These are phyloP conservation scores for Xylaria venustula DNA, from an alignment of 495 filamentous ascomycete species.

Conservation along the genomic window DNA sequence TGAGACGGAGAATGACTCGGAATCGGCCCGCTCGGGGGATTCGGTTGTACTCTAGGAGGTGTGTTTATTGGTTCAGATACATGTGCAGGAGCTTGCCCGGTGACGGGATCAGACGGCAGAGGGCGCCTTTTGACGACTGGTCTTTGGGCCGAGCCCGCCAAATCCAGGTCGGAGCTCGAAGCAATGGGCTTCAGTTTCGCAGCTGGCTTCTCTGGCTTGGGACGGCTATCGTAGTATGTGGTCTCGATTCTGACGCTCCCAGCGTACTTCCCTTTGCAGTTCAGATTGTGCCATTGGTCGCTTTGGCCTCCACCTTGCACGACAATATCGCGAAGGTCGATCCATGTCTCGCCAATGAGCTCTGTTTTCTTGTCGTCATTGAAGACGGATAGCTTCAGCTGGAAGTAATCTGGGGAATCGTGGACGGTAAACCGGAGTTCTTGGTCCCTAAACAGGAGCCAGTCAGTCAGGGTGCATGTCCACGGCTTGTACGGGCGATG, in stretches of 20 bases:
- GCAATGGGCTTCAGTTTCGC: constrained; percentile 47
- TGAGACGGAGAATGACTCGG: constrained; percentile 44
- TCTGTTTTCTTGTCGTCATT: constrained; percentile 98
- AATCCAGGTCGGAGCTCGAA: constrained; percentile 36
- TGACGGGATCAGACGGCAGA: constrained; percentile 69
- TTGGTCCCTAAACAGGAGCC: constrained; percentile 70
- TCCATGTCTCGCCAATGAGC: constrained; percentile 88
- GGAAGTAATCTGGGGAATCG: constrained; percentile 92
- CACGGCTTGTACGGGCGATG: too few species aligned
- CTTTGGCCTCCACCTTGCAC: constrained; percentile 85
- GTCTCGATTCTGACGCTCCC: constrained; percentile 93
- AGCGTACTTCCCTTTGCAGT: constrained; percentile 88
- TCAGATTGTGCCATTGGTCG: constrained; percentile 86
- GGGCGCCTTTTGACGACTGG: constrained; percentile 71
- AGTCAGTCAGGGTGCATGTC: constrained; percentile 3
- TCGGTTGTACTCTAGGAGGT: constrained; percentile 40
- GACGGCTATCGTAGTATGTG: constrained; percentile 90
- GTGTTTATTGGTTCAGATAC: constrained; percentile 38
- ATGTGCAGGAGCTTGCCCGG: constrained; percentile 43
- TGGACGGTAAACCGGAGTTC: constrained; percentile 95
- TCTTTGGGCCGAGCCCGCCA: constrained; percentile 29
- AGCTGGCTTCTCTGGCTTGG: constrained; percentile 65
- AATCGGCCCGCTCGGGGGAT: constrained; percentile 27
- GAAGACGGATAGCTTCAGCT: constrained; percentile 91
- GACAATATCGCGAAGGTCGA: constrained; percentile 77